Conservation (phyloP, 306 rosid species). For the Coriaria nepalensis region DNA sequence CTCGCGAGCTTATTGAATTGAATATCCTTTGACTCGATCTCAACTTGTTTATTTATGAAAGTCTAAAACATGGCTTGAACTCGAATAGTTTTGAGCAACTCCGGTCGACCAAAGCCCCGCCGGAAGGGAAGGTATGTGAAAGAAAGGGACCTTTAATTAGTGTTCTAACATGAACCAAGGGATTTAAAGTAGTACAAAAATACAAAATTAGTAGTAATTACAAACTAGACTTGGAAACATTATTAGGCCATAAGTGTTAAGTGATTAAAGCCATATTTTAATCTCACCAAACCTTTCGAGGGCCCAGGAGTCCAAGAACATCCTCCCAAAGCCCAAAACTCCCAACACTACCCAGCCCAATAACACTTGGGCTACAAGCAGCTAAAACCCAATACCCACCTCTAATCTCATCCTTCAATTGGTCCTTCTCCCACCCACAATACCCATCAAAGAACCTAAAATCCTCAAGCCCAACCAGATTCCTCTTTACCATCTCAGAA, state of each 20-base stretch:
- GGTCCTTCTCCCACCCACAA: conserved; percentile 83
- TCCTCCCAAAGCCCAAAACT: conserved; percentile 65
- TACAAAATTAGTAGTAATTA: no score
- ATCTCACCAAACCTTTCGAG: conserved; percentile 44
- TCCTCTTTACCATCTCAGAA: conserved; percentile 71
- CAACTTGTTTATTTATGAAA: no score
- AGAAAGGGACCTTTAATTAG: not conserved
- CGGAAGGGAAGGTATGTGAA: no score
- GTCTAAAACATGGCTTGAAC: no score
- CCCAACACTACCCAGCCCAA: conserved; percentile 34
- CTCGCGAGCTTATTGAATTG: no score
- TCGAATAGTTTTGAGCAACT: no score
- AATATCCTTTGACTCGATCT: no score
- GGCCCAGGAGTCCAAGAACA: conserved; percentile 64
- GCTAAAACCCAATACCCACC: conserved; percentile 84
- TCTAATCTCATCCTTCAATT: conserved; percentile 46
- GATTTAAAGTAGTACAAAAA: no score
- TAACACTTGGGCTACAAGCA: conserved; percentile 69
- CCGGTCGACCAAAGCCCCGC: no score
- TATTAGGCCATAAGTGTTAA: not conserved
- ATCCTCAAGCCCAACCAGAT: conserved; percentile 39
- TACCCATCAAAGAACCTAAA: conserved; percentile 88
- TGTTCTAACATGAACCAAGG: no score
- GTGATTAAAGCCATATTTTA: not conserved
- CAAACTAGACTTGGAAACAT: not conserved